Evolutionary conservation across 75 land plant species (phyloP).

Genomic region (Cupressus sempervirens): DNA sequence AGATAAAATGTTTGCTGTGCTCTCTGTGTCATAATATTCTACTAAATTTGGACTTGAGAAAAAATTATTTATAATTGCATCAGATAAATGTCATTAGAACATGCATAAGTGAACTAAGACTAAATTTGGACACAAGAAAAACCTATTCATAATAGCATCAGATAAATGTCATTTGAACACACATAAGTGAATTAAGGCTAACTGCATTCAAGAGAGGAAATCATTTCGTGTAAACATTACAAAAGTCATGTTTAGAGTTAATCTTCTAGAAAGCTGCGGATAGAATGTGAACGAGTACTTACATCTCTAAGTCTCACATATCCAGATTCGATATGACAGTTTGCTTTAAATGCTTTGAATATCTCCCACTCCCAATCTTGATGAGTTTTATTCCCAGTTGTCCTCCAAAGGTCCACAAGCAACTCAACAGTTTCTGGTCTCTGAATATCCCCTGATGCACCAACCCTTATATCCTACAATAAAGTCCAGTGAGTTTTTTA

Average conservation of each 20-base stretch:
- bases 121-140: not conserved
- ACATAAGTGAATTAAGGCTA: not conserved
- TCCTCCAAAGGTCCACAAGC: slow-evolving; percentile 87
- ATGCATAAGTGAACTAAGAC: too few species aligned
- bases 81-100: too few species aligned
- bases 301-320: slow-evolving; percentile 96
- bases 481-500: slow-evolving; percentile 1
- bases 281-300: slow-evolving; percentile 16
- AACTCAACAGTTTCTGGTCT: slow-evolving; percentile 98
- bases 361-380: slow-evolving; percentile 99
- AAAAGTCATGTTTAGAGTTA: not conserved
- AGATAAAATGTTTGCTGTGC: not conserved
- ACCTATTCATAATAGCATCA: not conserved
- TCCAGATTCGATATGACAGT: slow-evolving; percentile 72
- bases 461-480: slow-evolving; percentile 85
- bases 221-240: not conserved
- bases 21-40: not conserved
- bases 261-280: not conserved
- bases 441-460: slow-evolving; percentile 87
- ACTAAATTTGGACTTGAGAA: too few species aligned
- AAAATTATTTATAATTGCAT: too few species aligned
- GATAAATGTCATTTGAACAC: not conserved
- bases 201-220: not conserved
- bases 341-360: slow-evolving; percentile 91
- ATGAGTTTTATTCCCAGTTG: slow-evolving; percentile 80